Base-by-base conservation (phyloP, 805 yeast genomes). In the Candida broadrunensis region DNA sequence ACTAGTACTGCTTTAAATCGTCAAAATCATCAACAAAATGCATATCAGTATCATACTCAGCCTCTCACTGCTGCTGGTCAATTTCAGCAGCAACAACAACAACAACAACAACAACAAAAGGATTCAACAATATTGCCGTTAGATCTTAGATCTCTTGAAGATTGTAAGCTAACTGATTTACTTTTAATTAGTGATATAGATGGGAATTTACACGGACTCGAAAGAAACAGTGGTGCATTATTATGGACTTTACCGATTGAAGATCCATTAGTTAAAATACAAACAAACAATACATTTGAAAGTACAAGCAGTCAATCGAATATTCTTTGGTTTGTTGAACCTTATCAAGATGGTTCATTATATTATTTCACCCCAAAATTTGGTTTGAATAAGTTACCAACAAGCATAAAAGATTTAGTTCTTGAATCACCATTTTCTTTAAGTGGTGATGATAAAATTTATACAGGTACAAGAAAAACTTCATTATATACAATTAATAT, bases 321-420 rank as follows among this genome's bases (percentile, higher is more conserved):
- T 45, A 56, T 64, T 38, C 77, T 83, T 0, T 86, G 97, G 91
- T 82, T 91, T 38, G 91, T 93, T 1, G 99, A 93, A 51, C 98
- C 98, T 0, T 77, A 75, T 48, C 83, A 81, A 4, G 96, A 86
- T 43, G 99, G 99, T 1, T 69, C 83, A 0, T 68, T 93, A 3
- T 90, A 83, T 59, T 88, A 81, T 56, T 91, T 91, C 61, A 81
- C 86, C 13, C 80, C 81, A 14, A 78, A 77, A 25, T 66, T 64
- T 17, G 98, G 98, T 0, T 62, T 93, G 18, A 88, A 85, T 54
- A 84, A 79, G 55, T 70, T 93, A 3, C 97, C 97, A 0, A 77
- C 91, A 0, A 75, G 88, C 5, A 85, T 93, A 19, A 78, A 80
- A 47, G 84, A 85, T 45, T 69, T 93, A 41, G 88, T 93, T 0